Conservation (phyloP, 495 filamentous ascomycete species). For the Aspergillus carlsbadensis region DNA sequence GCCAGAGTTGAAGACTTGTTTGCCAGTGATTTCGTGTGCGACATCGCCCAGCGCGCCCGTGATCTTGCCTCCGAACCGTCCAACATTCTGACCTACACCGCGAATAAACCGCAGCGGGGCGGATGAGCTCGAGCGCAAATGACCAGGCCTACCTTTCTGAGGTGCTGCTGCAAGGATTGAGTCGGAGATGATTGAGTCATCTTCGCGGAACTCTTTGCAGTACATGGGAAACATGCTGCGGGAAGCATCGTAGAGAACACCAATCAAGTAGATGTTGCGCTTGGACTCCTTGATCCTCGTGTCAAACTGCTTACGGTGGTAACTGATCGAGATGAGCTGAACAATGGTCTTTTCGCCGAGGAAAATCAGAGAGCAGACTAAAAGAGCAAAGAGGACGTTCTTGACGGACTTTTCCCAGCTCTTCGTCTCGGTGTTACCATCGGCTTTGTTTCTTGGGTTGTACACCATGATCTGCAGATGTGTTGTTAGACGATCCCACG, state of each 20-base stretch:
- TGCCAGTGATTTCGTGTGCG: constrained; percentile 90
- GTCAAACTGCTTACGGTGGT: constrained; percentile 92
- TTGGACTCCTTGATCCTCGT: constrained; percentile 86
- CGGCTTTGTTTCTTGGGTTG: constrained; percentile 36
- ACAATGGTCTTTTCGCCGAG: constrained; percentile 80
- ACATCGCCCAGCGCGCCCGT: constrained; percentile 92
- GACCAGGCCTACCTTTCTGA: constrained; percentile 39
- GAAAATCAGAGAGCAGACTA: constrained; percentile 76
- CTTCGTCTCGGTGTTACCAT: constrained; percentile 32
- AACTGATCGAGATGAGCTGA: constrained; percentile 90
- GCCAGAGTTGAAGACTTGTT: constrained; percentile 88
- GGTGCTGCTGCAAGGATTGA: constrained; percentile 48
- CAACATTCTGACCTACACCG: constrained; percentile 62
- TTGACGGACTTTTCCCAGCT: constrained; percentile 63
- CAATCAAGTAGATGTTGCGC: constrained; percentile 73
- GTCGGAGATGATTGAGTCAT: constrained; percentile 88
- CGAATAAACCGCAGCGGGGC: constrained; percentile 77
- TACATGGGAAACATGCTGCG: constrained; percentile 85
- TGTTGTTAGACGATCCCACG: constrained; percentile 28
- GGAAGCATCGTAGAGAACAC: constrained; percentile 86
- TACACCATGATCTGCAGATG: constrained; percentile 53
- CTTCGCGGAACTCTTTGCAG: constrained; percentile 84
- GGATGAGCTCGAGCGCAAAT: constrained; percentile 54
- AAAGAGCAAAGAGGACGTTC: constrained; percentile 69
- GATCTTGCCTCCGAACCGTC: constrained; percentile 84